Evolutionary conservation across 2,329 filamentous ascomycete genomes (phyloP), one percentile per base, ranked within the genome.

Genomic region (Peltaster fructicola): DNA sequence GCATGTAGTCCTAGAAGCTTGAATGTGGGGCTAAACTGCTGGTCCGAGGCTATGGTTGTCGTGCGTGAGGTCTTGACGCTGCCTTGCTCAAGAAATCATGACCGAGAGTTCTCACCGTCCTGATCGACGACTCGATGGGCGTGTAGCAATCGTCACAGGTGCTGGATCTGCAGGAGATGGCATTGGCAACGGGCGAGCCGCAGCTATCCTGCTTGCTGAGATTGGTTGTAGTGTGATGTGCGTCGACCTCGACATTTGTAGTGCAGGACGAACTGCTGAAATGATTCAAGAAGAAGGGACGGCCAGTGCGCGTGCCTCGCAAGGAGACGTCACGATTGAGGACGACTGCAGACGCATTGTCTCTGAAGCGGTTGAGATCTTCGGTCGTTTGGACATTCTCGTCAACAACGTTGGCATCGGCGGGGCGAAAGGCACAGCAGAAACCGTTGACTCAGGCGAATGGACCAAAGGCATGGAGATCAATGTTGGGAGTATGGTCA

Each of bases 401-500:
- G 52, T 75, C 17, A 75, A 75, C 38, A 68, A 67, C 28, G 71
- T 76, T 2, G 73, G 72, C 0, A 51, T 74, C 11, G 55, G 56
- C 4, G 72, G 72, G 0, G 59, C 68, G 0, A 28, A 48, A 1
- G 72, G 72, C 0, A 71, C 63, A 2, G 68, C 69, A 0, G 53
- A 66, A 2, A 62, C 68, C 0, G 62, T 73, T 1, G 65, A 74
- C 36, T 61, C 71, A 53, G 56, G 44, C 0, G 52, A 56, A 7
- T 77, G 67, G 66, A 53, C 60, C 0, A 55, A 54, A 24, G 57
- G 61, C 0, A 54, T 76, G 27, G 57, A 69, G 21, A 50, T 73
- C 22, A 76, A 76, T 37, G 65, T 76, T 4, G 59, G 58, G 4
- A 69, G 63, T 36, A 75, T 75, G 69, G 61, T 74, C 15, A 52